A percentile compares a stretch with the other conserved stretches of the same genome.
Evolutionary conservation across 225 moss, liverwort and hornwort genomes (phyloP).

Genomic region (Straminergon stramineum): DNA sequence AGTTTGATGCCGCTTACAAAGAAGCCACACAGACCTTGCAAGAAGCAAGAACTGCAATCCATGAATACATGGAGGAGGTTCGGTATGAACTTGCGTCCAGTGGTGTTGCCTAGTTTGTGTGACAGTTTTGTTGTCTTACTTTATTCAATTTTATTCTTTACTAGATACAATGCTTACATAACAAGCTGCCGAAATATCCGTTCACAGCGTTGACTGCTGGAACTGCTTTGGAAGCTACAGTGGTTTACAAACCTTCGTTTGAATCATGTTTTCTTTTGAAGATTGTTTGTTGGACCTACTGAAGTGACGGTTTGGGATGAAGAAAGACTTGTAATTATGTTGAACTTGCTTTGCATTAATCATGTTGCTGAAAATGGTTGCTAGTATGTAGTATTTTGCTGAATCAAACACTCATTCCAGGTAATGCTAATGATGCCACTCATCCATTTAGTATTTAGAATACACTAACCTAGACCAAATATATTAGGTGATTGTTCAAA

Average conservation of each 20-base stretch:
- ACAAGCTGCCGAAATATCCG: neutral
- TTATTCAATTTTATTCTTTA: neutral
- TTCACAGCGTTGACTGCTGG: neutral
- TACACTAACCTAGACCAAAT: neutral
- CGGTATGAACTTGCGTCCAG: conserved; percentile 49
- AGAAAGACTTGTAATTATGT: neutral
- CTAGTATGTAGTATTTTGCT: neutral
- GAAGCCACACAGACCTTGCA: conserved; percentile 74
- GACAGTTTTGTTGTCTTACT: neutral
- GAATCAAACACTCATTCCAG: neutral
- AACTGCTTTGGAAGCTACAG: neutral
- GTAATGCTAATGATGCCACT: neutral
- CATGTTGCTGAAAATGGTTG: neutral
- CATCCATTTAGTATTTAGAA: neutral
- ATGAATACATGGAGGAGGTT: conserved; percentile 74
- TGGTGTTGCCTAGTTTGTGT: conserved; percentile 1
- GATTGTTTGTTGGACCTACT: neutral
- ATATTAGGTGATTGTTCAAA: neutral
- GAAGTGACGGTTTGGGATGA: neutral
- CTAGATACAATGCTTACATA: neutral
- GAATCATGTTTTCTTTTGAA: neutral
- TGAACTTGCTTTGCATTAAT: neutral
- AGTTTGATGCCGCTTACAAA: conserved; percentile 78
- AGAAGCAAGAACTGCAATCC: conserved; percentile 61
- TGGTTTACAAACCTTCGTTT: neutral